Evolutionary conservation across 345 rosid genomes (phyloP).

Genomic region (Erodium maritimum): DNA sequence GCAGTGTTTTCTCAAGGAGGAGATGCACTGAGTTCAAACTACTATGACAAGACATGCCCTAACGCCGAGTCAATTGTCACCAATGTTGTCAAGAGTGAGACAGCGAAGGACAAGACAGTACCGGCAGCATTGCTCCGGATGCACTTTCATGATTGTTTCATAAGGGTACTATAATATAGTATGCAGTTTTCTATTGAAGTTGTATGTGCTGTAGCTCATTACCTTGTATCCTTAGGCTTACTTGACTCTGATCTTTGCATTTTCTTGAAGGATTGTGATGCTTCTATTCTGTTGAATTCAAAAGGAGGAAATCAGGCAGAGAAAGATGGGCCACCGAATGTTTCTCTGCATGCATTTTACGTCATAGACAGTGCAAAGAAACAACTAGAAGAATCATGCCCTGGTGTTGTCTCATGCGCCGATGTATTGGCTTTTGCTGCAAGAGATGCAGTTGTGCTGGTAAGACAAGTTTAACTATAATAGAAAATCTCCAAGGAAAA

Average conservation of each 20-base stretch:
- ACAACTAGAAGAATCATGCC: conserved; percentile 62
- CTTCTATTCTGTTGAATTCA: conserved; percentile 58
- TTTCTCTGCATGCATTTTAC: conserved; percentile 77
- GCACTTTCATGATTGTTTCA: conserved; percentile 85
- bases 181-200: too few relatives aligned
- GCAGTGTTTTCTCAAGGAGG: too few relatives aligned
- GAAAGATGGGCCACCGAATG: conserved; percentile 86
- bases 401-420: conserved; percentile 84
- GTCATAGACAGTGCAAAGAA: conserved; percentile 74
- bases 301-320: conserved; percentile 52
- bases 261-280: conserved; percentile 65
- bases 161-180: conserved; percentile 29
- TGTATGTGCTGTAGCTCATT: not conserved
- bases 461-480: conserved; percentile 19
- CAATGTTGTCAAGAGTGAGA: conserved; percentile 44
- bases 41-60: conserved; percentile 56
- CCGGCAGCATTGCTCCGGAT: conserved; percentile 76
- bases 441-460: conserved; percentile 66
- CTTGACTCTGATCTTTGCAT: not conserved
- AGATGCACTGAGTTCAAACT: conserved; percentile 39
- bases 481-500: too few relatives aligned
- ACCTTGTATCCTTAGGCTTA: too few relatives aligned
- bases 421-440: conserved; percentile 78
- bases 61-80: conserved; percentile 40
- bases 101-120: conserved; percentile 53